A percentile compares a stretch with the other conserved stretches of the same genome.
phyloP scores from a whole-genome alignment of 1,284 basidiomycete genomes.

The Ganoderma lucidum region DNA sequence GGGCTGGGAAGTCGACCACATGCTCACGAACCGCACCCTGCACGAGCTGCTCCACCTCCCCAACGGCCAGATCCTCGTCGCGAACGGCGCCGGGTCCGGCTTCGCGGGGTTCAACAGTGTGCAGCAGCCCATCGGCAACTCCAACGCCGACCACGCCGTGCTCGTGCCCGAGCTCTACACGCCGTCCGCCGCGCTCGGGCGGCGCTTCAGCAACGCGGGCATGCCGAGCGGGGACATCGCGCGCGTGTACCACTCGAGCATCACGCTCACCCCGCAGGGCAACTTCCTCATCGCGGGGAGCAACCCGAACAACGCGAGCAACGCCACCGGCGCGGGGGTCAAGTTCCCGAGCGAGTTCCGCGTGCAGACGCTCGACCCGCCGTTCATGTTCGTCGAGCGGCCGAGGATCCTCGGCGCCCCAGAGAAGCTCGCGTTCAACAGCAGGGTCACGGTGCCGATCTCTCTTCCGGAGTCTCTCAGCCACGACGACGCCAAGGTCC shows the following conservation, averaged over 20 bases:
- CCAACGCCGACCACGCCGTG: conserved; percentile 56
- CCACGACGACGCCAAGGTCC: conserved; percentile 39
- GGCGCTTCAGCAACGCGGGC: conserved; percentile 53
- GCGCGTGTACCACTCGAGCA: conserved; percentile 54
- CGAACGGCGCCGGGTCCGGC: conserved; percentile 55
- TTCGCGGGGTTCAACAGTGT: conserved; percentile 54
- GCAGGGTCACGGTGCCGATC: conserved; percentile 47
- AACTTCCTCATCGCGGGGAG: conserved; percentile 58
- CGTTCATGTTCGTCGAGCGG: conserved; percentile 49
- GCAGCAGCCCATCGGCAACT: conserved; percentile 42
- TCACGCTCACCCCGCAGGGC: conserved; percentile 50
- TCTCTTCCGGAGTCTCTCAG: conserved; percentile 42
- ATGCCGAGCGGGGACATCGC: conserved; percentile 55
- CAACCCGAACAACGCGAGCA: conserved; percentile 55
- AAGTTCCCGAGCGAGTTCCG: conserved; percentile 53
- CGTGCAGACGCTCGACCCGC: conserved; percentile 57
- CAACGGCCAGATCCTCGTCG: conserved; percentile 58
- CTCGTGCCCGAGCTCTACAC: conserved; percentile 61
- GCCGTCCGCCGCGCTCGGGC: conserved; percentile 51
- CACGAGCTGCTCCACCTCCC: conserved; percentile 59
- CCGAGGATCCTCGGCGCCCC: conserved; percentile 48
- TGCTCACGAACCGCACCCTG: conserved; percentile 50
- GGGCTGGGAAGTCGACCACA: conserved; percentile 41
- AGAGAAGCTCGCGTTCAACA: conserved; percentile 48
- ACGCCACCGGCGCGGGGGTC: conserved; percentile 31